Base-by-base conservation (phyloP, 1,284 basidiomycete species). In the Amylostereum areolatum region DNA sequence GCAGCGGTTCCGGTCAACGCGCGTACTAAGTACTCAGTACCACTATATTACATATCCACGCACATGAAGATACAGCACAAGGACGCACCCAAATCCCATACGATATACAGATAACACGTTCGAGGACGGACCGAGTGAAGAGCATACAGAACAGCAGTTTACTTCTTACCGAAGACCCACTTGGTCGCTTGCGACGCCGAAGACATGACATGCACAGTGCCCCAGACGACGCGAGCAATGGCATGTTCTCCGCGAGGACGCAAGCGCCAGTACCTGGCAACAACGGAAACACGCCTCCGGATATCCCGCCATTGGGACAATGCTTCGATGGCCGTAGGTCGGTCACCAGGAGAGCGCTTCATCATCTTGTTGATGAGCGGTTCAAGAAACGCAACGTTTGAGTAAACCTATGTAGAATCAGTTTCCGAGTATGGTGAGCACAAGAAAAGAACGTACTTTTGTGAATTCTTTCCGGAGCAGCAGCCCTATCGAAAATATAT, bases 401-500 rank as follows among this genome's bases (percentile, higher is more conserved):
- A 49, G 33, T 52, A 62, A 31, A 47, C 53, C 62, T 62, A 31
- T 9, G 47, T 41, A 27, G 11, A 28, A 18, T n/a, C 8, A 28
- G n/a, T 4, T 9, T 11, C 30, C 11, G 10, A 43, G 31, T 7
- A 6, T 28, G 24, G 10, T 12, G 6, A 12, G 6, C 7, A 9
- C 24, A 10, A 18, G 27, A 42, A 18, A 24, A 2, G 18, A 29
- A 45, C 47, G 28, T 42, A 62, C 57, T 25, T 50, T 25, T 12
- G 46, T 36, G 4, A 62, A 48, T 34, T 52, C 34, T 8, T 33
- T 5, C 28, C 48, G 50, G 5, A 63, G 52, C 1, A 57, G 11
- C 30, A 62, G 57, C 3, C 65, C 64, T 7, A 65, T 43, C 3
- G 59, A 58, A 47, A 58, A 65, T 5, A 67, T 52, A 36, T 64